Conservation (phyloP, 192 early-diverging fungal genomes). For the Entomortierella lignicola region DNA sequence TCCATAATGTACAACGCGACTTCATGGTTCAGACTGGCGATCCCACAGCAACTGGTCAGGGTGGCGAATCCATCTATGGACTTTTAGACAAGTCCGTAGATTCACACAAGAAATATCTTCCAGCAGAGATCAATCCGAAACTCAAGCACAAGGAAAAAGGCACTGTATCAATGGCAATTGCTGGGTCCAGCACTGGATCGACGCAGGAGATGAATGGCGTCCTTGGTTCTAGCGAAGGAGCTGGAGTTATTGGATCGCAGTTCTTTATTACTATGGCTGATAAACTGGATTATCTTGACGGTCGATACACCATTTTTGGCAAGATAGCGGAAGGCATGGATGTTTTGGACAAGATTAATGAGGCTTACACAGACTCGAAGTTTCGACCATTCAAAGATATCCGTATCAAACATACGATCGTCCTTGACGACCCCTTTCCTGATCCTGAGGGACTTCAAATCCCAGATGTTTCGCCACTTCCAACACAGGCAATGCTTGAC, state of each 20-base stretch:
- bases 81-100: conserved; percentile 54
- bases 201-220: conserved; percentile 30
- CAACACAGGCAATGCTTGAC: conserved; percentile 77
- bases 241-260: conserved; percentile 79
- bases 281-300: conserved; percentile 83
- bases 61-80: conserved; percentile 78
- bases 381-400: conserved; percentile 88
- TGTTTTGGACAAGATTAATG: conserved; percentile 83
- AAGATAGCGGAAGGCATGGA: conserved; percentile 92
- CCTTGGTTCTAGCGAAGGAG: conserved; percentile 13
- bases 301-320: conserved; percentile 88
- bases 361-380: conserved; percentile 72
- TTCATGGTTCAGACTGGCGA: conserved; percentile 86
- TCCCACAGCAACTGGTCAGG: conserved; percentile 76
- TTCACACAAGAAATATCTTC: conserved; percentile 69
- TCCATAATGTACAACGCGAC: conserved; percentile 84
- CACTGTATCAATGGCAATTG: conserved; percentile 81
- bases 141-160: conserved; percentile 82
- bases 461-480: conserved; percentile 81
- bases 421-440: conserved; percentile 93
- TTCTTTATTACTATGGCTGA: conserved; percentile 87
- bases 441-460: conserved; percentile 78
- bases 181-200: conserved; percentile 51
- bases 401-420: conserved; percentile 89
- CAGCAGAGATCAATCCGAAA: conserved; percentile 82